phyloP scores from a whole-genome alignment of 768 basidiomycete genomes.

The Xerocomus spinulosus region DNA sequence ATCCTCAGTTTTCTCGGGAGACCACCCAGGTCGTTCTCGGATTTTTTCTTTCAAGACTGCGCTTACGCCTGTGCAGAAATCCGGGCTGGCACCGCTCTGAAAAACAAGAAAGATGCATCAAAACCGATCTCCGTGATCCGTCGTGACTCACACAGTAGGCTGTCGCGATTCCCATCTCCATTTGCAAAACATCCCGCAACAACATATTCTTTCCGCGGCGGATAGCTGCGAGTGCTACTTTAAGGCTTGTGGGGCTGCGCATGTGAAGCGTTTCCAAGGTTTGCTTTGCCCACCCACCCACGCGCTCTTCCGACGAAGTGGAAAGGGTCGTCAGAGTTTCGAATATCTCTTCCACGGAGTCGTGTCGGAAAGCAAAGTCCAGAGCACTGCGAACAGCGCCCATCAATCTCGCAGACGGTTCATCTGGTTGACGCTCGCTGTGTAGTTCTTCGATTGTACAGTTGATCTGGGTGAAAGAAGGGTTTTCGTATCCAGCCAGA shows the following conservation, averaged over 20 bases:
- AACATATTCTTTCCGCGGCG: constrained; percentile 61
- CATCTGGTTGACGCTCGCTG: constrained; percentile 54
- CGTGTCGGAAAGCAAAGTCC: constrained; percentile 71
- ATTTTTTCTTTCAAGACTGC: constrained; percentile 56
- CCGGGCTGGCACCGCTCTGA: constrained; percentile 72
- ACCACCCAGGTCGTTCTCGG: constrained; percentile 61
- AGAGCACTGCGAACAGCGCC: constrained; percentile 71
- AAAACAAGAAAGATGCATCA: constrained; percentile 13
- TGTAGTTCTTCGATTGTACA: constrained; percentile 62
- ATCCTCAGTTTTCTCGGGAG: constrained; percentile 56
- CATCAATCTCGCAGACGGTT: constrained; percentile 47
- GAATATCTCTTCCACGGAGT: constrained; percentile 70
- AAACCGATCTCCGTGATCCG: constrained; percentile 8
- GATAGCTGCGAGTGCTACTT: constrained; percentile 80
- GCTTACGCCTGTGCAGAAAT: constrained; percentile 80
- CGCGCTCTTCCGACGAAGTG: constrained; percentile 34
- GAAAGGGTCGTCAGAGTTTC: constrained; percentile 45
- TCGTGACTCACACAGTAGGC: constrained; percentile 81
- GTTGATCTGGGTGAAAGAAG: constrained; percentile 50
- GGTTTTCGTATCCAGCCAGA: constrained; percentile 43
- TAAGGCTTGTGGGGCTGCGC: constrained; percentile 89
- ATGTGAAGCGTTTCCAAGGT: constrained; percentile 59
- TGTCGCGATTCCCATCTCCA: constrained; percentile 85
- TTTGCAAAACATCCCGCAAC: constrained; percentile 65
- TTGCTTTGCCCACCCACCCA: constrained; percentile 69